Base-by-base conservation (phyloP, 2,329 filamentous ascomycete species). In the Trichocomaceae sp. region DNA sequence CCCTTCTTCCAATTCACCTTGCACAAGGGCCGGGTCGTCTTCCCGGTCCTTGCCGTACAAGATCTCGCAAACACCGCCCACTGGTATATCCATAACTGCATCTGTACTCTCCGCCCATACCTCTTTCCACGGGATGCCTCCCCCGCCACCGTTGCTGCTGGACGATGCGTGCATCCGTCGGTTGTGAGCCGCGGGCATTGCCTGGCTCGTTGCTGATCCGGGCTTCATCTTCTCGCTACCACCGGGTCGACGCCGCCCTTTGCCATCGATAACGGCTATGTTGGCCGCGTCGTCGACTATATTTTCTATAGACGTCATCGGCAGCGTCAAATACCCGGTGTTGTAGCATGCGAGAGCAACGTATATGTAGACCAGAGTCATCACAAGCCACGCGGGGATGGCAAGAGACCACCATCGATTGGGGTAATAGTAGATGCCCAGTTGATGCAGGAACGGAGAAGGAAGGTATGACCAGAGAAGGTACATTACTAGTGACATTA, bases 361-460 rank as follows among this genome's bases (percentile, higher is more conserved):
- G 73, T 96, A 99, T 60, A 96, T 95, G 74, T 95, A 99, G 23
- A 93, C 80, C 33, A 97, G 78, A 46, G 85, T 75, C 80, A 93
- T 91, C 54, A 96, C 91, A 31, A 96, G 77, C 77, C 90, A 97
- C 5, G 88, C 86, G 0, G 93, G 93, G 13, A 96, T 84, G 1
- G 93, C 93, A 19, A 99, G 81, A 47, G 88, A 89, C 93, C 93
- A 99, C 93, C 93, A 99, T 47, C 93, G 84, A 70, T 96, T 90
- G 1, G 93, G 93, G 65, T 96, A 99, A 78, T 97, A 97, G 74
- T 90, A 86, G 56, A 99, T 95, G 19, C 93, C 92, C 55, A 99
- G 81, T 57, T 89, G 89, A 69, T 96, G 90, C 44, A 99, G 80
- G 69, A 97, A 90, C 0, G 91, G 90, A 22, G 87, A 89, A 0